phyloP scores from a whole-genome alignment of 2,329 filamentous ascomycete genomes.

The Ophiostoma quercus region DNA sequence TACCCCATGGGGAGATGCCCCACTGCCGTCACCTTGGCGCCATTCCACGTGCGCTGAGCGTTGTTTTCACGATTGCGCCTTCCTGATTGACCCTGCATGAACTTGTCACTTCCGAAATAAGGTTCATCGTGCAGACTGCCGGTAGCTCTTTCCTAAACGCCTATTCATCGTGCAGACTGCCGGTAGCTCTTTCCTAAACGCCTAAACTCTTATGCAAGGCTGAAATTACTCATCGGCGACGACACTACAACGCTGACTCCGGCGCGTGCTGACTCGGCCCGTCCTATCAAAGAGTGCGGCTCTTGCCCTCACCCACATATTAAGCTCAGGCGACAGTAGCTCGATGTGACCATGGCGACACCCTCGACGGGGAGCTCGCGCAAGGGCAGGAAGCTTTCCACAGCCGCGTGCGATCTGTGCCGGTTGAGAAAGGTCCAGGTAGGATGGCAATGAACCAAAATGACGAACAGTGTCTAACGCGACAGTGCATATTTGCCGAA shows the following conservation, averaged over 20 bases:
- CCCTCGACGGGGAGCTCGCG: background rate
- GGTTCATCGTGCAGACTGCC: background rate
- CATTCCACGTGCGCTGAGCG: background rate
- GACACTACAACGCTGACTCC: background rate
- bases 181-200: background rate
- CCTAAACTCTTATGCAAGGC: background rate
- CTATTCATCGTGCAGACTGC: background rate
- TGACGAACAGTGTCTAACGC: background rate
- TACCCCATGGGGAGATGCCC: background rate
- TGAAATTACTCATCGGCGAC: background rate
- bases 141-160: background rate
- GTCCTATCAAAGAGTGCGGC: background rate
- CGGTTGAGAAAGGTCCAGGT: slow-evolving; percentile 14
- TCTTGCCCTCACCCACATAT: background rate
- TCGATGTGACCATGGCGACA: background rate
- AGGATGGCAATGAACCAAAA: background rate
- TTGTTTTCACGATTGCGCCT: background rate
- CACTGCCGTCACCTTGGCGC: background rate
- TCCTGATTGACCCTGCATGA: background rate
- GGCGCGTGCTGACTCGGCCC: background rate
- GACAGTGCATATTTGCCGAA: background rate
- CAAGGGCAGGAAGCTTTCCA: slow-evolving; percentile 6
- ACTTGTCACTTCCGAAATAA: background rate
- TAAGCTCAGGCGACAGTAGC: background rate
- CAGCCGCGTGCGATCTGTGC: slow-evolving; percentile 11